Base-by-base conservation (phyloP, 2,329 filamentous ascomycete species). In the Biscogniauxia sp. region DNA sequence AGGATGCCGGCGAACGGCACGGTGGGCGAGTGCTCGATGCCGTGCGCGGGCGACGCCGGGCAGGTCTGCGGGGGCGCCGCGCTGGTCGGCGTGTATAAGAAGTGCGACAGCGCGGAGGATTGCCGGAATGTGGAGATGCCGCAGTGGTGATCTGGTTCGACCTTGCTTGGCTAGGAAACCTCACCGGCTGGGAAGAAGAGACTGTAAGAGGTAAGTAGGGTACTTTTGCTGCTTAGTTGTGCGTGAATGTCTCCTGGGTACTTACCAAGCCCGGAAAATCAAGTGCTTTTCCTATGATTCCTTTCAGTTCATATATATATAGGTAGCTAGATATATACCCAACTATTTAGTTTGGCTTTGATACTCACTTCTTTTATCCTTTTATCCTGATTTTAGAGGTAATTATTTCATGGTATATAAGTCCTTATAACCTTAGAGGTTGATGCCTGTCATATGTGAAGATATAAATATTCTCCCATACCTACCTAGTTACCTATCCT, bases 1-100 rank as follows among this genome's bases (percentile, higher is more conserved):
- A 69, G 74, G 37, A 68, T 72, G 19, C 79, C 78, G 0, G 69
- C 73, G n/a, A 66, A 72, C 2, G 77, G 78, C n/a, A 70, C 79
- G 20, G 69, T 77, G 55, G 80, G 79, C 17, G 69, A 74, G 55
- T 82, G 80, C 66, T 68, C 69, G 53, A 71, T 75, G 69, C 68
- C 72, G 17, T 81, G 79, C 61, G 68, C 68, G 1, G 79, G 78
- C 2, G 69, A 80, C 51, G 56, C 60, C 13, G 64, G 53, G 23
- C 64, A 78, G 64, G 66, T 74, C 23, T 79, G 77, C 60, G 77
- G 77, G 56, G 77, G 77, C 11, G 69, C 69, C 11, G 68, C 63
- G 17, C 69, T 70, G 1, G 66, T 77, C 19, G 73, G 70, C 5
- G 64, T 78, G 2, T 78, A 78, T 56, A 62, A 72, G 55, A 74